Conservation (phyloP, 2,329 filamentous ascomycete genomes). For the Aspergillus flavus region DNA sequence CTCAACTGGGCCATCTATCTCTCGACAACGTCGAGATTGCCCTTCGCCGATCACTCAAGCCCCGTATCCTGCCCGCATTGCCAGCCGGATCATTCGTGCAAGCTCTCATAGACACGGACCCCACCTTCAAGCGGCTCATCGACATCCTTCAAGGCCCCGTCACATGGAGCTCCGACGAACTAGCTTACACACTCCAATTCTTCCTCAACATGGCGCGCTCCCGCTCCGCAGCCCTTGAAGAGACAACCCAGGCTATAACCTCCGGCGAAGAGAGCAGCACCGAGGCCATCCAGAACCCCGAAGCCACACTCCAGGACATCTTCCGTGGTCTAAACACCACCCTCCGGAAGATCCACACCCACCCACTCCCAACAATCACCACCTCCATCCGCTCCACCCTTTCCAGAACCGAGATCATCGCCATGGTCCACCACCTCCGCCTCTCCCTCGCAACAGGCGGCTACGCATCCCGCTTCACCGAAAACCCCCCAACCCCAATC, state of each 20-base stretch:
- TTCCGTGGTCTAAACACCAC: slow-evolving; percentile 43
- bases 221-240: slow-evolving; percentile 35
- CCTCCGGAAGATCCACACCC: slow-evolving; percentile 39
- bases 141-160: slow-evolving; percentile 39
- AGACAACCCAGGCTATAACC: slow-evolving; percentile 34
- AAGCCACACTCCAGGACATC: slow-evolving; percentile 34
- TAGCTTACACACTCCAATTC: slow-evolving; percentile 42
- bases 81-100: slow-evolving; percentile 42
- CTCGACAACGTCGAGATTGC: slow-evolving; percentile 44
- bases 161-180: slow-evolving; percentile 40
- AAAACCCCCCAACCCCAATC: slow-evolving; percentile 41
- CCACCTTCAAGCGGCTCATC: slow-evolving; percentile 41
- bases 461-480: slow-evolving; percentile 46
- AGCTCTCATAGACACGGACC: slow-evolving; percentile 43
- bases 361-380: slow-evolving; percentile 34
- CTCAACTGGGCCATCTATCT: slow-evolving; percentile 41
- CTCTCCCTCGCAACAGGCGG: slow-evolving; percentile 47
- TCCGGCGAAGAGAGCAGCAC: slow-evolving; percentile 27
- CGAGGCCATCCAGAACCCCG: slow-evolving; percentile 16
- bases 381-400: slow-evolving; percentile 41
- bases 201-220: slow-evolving; percentile 44
- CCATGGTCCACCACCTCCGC: slow-evolving; percentile 46
- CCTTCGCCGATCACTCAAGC: slow-evolving; percentile 36
- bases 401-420: slow-evolving; percentile 42
- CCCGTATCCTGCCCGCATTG: slow-evolving; percentile 40